phyloP scores from a whole-genome alignment of 2,329 filamentous ascomycete species.

The Monilinia fructicola region DNA sequence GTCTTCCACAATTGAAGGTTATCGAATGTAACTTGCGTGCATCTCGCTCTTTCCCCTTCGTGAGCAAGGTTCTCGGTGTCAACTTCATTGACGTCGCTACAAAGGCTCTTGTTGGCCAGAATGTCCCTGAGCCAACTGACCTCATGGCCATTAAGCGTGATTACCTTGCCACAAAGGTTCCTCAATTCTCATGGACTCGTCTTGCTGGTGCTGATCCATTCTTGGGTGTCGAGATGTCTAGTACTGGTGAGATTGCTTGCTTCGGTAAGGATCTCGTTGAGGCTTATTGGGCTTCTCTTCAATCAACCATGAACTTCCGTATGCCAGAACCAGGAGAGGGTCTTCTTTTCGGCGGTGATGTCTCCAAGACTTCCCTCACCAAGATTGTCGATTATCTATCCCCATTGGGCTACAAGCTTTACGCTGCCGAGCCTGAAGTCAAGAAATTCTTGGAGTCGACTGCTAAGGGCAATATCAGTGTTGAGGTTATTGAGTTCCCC shows the following conservation, averaged over 20 bases:
- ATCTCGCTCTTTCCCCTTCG: conserved; percentile 96
- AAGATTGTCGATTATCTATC: conserved; percentile 82
- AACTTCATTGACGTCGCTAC: conserved; percentile 96
- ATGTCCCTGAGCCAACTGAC: conserved; percentile 81
- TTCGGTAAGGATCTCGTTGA: conserved; percentile 95
- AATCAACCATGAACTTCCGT: conserved; percentile 99
- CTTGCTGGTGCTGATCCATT: conserved; percentile 95
- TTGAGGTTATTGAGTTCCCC: conserved; percentile 95
- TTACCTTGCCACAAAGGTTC: conserved; percentile 95
- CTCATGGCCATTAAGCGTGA: conserved; percentile 87
- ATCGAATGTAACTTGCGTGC: conserved; percentile 98
- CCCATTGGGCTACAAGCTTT: conserved; percentile 93
- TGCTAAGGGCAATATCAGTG: conserved; percentile 64
- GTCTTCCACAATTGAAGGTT: conserved; percentile 80
- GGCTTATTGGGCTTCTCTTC: conserved; percentile 94
- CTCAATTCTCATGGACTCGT: conserved; percentile 98
- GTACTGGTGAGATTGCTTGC: conserved; percentile 97
- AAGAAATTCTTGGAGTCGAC: conserved; percentile 78
- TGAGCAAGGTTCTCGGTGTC: conserved; percentile 91
- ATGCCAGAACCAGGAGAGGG: conserved; percentile 92
- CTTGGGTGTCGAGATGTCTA: conserved; percentile 96
- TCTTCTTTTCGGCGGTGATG: conserved; percentile 88
- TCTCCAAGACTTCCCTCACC: conserved; percentile 66
- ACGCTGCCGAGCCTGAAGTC: conserved; percentile 75
- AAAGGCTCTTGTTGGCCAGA: conserved; percentile 81